Evolutionary conservation across 176 grass and related monocot species (phyloP), one percentile per base, ranked within the genome.

Genomic region (Aegilops speltoides): DNA sequence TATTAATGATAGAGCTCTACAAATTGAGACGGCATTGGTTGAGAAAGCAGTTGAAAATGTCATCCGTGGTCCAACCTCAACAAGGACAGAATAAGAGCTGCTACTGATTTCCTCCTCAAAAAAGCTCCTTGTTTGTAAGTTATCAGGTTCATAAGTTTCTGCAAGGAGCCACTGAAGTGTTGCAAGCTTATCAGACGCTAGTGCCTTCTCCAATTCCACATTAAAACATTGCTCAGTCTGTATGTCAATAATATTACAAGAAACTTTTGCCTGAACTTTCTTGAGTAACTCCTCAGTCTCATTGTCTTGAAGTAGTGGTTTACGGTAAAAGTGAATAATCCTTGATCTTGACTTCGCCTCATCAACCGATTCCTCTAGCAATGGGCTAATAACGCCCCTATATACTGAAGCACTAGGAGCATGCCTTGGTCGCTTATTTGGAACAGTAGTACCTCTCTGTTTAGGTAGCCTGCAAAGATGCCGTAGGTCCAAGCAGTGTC

Each of bases 41-140:
- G 95, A 97, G 88, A 93, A 94, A n/a, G 95, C 90, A 52, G 92
- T 97, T 52, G 90, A 89, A 77, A 97, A 97, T 34, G 95, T 93
- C 95, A 97, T 94, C 78, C 90, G 84, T 12, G 95, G 95, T 36
- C 95, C 95, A 69, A 97, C 95, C 76, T 97, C 92, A 78, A 97
- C 73, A 68, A 97, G 72, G 24, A 89, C 68, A 71, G 81, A 14
- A 87, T 10, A 8, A 81, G 68, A 66, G 77, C n/a, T 82, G 36
- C 79, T 87, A 41, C 76, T 73, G 26, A 69, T 66, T 70, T 95
- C 95, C 71, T 79, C 79, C 65, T 95, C 91, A 63, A 95, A 64
- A 87, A 97, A 93, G 82, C 93, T 97, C 54, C 62, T 46, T 29
- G 75, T n/a, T 78, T 86, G 85, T 45, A 97, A 79, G 23, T 97